A percentile compares a stretch with the other conserved stretches of the same genome.
These are phyloP conservation scores for Venturia nashicola DNA, from an alignment of 2,329 filamentous ascomycete species.

Conservation along the genomic window DNA sequence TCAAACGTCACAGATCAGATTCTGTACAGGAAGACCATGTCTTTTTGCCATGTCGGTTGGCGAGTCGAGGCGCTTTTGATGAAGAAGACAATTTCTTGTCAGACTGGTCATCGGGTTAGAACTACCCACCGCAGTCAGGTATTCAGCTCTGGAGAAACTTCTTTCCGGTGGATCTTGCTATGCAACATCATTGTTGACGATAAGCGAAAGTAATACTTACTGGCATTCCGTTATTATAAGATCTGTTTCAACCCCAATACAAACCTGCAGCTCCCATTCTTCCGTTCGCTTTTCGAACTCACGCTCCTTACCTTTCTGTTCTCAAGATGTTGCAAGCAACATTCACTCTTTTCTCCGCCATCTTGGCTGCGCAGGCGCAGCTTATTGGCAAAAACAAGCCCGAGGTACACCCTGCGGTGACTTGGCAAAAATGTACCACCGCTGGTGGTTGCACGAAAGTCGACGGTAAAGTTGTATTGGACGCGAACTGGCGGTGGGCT, in stretches of 20 bases:
- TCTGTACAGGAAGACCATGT: neutral
- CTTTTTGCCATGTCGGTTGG: neutral
- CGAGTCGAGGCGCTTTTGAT: neutral
- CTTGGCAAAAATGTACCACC: conserved; percentile 26
- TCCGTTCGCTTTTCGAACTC: neutral
- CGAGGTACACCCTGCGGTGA: conserved; percentile 30
- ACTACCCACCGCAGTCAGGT: neutral
- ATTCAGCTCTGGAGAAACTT: neutral
- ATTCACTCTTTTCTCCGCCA: neutral
- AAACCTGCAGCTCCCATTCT: too few species aligned
- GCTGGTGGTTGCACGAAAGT: conserved; percentile 26
- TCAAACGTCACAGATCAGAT: neutral
- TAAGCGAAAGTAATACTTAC: neutral
- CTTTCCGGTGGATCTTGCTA: neutral
- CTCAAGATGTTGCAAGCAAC: neutral
- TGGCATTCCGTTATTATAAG: neutral
- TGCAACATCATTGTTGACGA: neutral
- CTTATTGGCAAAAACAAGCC: conserved; percentile 27
- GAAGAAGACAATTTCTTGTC: neutral
- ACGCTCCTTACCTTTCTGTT: neutral
- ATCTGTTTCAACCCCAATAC: neutral
- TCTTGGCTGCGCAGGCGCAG: conserved; percentile 23
- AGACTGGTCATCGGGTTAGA: neutral
- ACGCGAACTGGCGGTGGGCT: conserved; percentile 39
- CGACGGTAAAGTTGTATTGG: conserved; percentile 26